Evolutionary conservation across 2,329 filamentous ascomycete genomes (phyloP).

Genomic region (Lachnellula suecica): DNA sequence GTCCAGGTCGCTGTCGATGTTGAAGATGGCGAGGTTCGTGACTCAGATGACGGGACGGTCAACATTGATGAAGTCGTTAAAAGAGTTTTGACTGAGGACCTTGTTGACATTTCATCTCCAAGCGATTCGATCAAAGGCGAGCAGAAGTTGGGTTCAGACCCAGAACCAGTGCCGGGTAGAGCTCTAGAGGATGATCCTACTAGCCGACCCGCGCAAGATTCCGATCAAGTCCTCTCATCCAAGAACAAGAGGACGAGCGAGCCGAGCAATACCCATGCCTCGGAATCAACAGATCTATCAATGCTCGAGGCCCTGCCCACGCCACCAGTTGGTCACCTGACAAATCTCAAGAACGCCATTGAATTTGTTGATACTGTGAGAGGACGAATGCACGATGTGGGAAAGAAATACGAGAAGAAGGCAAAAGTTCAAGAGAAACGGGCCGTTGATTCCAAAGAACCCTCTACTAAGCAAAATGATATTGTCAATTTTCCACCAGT

Average conservation of each 20-base stretch:
- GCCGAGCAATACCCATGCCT: neutral
- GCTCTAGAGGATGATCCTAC: constrained; percentile 23
- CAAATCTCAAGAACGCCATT: constrained; percentile 16
- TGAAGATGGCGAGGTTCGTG: no score
- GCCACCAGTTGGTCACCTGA: constrained; percentile 4
- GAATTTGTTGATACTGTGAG: constrained; percentile 15
- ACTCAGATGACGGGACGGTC: no score
- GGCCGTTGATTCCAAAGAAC: neutral
- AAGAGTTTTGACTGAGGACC: no score
- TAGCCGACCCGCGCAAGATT: neutral
- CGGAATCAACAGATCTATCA: constrained; percentile 1
- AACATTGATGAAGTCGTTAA: no score
- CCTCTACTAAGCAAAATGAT: neutral
- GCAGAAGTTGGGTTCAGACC: no score
- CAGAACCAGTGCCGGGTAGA: no score
- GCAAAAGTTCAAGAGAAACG: neutral
- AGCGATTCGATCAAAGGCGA: no score
- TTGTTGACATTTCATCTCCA: no score
- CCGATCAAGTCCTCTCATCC: neutral
- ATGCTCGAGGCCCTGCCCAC: neutral
- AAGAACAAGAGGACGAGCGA: neutral
- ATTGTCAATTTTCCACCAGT: neutral
- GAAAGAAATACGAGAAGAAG: neutral
- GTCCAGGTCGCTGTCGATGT: no score
- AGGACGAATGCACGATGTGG: constrained; percentile 7